Evolutionary conservation across 306 rosid genomes (phyloP).

Genomic region (Cucurbita pepo): DNA sequence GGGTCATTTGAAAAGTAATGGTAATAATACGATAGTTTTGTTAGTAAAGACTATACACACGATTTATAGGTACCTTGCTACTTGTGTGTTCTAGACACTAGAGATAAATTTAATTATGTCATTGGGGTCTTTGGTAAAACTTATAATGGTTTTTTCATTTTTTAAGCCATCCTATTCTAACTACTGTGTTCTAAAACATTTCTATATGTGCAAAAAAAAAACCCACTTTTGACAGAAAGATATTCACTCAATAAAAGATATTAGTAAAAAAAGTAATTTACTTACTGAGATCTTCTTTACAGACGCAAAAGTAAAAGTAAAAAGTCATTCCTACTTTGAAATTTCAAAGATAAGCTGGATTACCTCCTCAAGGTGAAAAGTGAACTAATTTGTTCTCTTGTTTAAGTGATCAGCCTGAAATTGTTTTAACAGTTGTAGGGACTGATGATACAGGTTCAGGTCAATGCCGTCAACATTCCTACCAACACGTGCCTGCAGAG

Average conservation of each 20-base stretch:
- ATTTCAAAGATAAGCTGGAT: not conserved
- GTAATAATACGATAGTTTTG: not conserved
- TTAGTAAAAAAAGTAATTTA: not conserved
- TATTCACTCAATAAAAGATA: not conserved
- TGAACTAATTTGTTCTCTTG: constrained; percentile 16
- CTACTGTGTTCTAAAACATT: not conserved
- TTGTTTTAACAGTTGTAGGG: constrained; percentile 49
- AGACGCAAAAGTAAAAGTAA: not conserved
- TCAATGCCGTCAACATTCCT: constrained; percentile 87
- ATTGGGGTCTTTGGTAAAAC: not conserved
- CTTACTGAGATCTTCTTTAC: not conserved
- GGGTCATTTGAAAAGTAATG: not conserved
- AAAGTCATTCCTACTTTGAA: not conserved
- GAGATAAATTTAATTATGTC: not conserved
- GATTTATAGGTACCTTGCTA: no score
- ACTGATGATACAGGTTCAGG: constrained; percentile 66
- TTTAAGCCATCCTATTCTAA: not conserved
- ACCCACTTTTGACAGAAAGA: not conserved
- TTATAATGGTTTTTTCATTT: not conserved
- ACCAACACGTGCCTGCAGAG: constrained; percentile 64
- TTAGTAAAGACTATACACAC: no score
- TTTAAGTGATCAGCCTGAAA: constrained; percentile 52
- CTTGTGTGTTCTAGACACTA: not conserved
- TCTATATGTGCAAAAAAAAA: not conserved
- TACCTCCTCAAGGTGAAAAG: constrained; percentile 1